Percentiles rank a stretch among this genome's conserved stretches.
Evolutionary conservation across 495 filamentous ascomycete genomes (phyloP).

Genomic region (Penicillium atrosanguineum): DNA sequence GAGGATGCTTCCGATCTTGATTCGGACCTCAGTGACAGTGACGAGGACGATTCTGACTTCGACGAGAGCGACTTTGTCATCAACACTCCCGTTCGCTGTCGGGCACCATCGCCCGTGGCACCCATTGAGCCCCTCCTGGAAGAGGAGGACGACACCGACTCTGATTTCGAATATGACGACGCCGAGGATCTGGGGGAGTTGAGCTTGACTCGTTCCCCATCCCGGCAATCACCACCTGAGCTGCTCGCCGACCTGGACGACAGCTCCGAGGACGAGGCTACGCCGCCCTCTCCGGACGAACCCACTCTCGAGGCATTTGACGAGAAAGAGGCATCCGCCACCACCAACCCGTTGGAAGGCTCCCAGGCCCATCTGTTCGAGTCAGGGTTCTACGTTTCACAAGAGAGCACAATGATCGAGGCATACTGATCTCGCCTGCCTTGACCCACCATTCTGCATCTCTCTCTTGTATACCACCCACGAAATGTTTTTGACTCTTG

Average conservation of each 20-base stretch:
- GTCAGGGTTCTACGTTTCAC: constrained; percentile 59
- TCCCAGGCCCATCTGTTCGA: constrained; percentile 52
- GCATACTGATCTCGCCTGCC: constrained; percentile 33
- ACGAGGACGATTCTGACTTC: constrained; percentile 56
- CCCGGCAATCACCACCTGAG: constrained; percentile 74
- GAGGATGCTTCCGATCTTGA: constrained; percentile 57
- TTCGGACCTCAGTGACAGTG: constrained; percentile 56
- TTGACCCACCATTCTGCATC: constrained; percentile 1
- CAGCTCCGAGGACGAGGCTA: constrained; percentile 71
- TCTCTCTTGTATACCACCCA: constrained; percentile 24
- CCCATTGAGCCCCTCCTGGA: constrained; percentile 44
- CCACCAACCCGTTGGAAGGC: constrained; percentile 44
- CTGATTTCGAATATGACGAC: constrained; percentile 60
- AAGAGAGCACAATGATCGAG: constrained; percentile 41
- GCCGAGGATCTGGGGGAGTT: constrained; percentile 64
- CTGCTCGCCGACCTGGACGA: constrained; percentile 66
- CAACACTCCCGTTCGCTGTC: constrained; percentile 37
- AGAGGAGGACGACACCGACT: constrained; percentile 44
- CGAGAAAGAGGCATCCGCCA: constrained; percentile 60
- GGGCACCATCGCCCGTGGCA: constrained; percentile 38
- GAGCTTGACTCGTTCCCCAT: constrained; percentile 69
- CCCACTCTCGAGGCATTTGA: constrained; percentile 64
- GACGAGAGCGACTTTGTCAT: constrained; percentile 49
- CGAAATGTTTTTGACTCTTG: constrained; percentile 7
- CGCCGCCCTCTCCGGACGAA: constrained; percentile 81